Evolutionary conservation across 2,329 filamentous ascomycete genomes (phyloP).

Genomic region (Clonostachys sp.): DNA sequence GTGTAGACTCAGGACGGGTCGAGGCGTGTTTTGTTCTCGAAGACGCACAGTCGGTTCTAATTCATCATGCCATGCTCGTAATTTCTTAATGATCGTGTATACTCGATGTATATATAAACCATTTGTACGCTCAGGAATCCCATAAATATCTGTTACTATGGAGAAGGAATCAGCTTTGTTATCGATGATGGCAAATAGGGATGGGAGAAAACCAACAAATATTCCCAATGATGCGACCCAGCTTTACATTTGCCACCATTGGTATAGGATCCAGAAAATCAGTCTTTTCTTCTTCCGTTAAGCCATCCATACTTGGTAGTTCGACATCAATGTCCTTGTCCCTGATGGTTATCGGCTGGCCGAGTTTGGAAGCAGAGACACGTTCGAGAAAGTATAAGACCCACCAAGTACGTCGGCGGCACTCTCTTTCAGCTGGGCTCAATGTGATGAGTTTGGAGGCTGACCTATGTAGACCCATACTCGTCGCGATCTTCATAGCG

Average conservation of each 20-base stretch:
- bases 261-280: slow-evolving; percentile 20
- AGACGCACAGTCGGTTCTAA: slow-evolving; percentile 13
- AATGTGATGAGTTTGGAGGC: slow-evolving; percentile 10
- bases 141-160: slow-evolving; percentile 17
- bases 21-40: slow-evolving; percentile 13
- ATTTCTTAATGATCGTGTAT: slow-evolving; percentile 16
- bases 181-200: not conserved
- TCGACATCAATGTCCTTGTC: slow-evolving; percentile 25
- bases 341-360: slow-evolving; percentile 18
- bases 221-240: slow-evolving; percentile 20
- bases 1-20: slow-evolving; percentile 16
- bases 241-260: slow-evolving; percentile 16
- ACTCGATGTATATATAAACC: slow-evolving; percentile 19
- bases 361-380: slow-evolving; percentile 21
- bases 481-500: slow-evolving; percentile 30
- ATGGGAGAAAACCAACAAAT: slow-evolving; percentile 5
- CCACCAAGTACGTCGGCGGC: slow-evolving; percentile 21
- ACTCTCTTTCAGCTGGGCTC: slow-evolving; percentile 13
- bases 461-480: slow-evolving; percentile 33
- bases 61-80: slow-evolving; percentile 18
- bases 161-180: not conserved
- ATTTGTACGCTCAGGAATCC: slow-evolving; percentile 16
- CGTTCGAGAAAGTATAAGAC: slow-evolving; percentile 24
- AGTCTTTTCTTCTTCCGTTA: slow-evolving; percentile 15
- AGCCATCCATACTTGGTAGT: slow-evolving; percentile 18